Base-by-base conservation (phyloP, 2,329 filamentous ascomycete species). In the Achaetomium macrosporum region DNA sequence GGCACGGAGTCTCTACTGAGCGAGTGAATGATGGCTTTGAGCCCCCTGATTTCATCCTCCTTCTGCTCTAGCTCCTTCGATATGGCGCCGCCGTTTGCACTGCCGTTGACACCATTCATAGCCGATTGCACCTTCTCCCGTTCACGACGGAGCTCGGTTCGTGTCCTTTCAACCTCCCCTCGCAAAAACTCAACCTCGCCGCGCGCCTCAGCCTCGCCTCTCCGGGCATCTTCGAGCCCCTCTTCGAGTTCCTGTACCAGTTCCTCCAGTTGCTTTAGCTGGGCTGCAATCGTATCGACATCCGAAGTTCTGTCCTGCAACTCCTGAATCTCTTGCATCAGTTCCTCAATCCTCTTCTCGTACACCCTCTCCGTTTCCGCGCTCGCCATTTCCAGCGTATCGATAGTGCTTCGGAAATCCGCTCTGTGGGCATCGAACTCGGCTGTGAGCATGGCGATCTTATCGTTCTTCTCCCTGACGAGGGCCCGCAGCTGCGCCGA, bases 11-110 rank as follows among this genome's bases (percentile, higher is more conserved):
- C 89, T 56, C 90, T 81, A 68, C 90, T 96, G 36, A 99, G 77
- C 16, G 90, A 96, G 71, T 97, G 92, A 56, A 99, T 97, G 66
- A 99, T 97, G 41, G 93, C 92, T 71, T 97, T 99, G 59, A 99
- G 79, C 43, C 93, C 93, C 57, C 92, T 82, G 64, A 99, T 97
- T 73, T 99, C 93, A 63, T 99, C 93, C 64, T 99, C 92, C 67
- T 95, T 93, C 66, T 95, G 88, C 66, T 95, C 90, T 30, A 97
- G 71, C 58, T 96, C 90, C 68, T 89, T 89, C 41, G 81, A 78
- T 43, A 75, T 69, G 20, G 76, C 72, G 11, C 76, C 74, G 25
- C 66, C 68, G 48, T 66, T 69, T 1, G 55, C 43, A 13, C 65
- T 61, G 31, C 61, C 63, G 40, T 64, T 64, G 5, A 61, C 57